Evolutionary conservation across 805 yeast genomes (phyloP).

Genomic region (Starmerella bombi): DNA sequence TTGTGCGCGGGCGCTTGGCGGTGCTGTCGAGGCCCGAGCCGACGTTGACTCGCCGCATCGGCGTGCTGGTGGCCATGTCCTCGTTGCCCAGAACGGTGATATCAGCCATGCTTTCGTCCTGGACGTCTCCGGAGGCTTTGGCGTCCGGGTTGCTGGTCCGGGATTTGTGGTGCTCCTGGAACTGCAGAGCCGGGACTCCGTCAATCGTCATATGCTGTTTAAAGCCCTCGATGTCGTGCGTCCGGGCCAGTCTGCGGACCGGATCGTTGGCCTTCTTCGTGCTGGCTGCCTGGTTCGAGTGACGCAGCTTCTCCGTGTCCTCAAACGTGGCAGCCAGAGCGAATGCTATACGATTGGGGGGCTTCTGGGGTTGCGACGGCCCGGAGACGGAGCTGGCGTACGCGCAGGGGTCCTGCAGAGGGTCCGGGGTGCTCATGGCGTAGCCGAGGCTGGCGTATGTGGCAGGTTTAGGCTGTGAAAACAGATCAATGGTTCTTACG

Average conservation of each 20-base stretch:
- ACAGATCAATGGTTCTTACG: conserved; percentile 18
- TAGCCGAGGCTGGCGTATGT: conserved; percentile 25
- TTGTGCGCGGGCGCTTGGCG: conserved; percentile 14
- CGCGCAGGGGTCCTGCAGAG: conserved; percentile 21
- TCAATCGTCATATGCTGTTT: conserved; percentile 4
- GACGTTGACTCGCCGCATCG: conserved; percentile 7
- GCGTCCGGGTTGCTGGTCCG: background rate
- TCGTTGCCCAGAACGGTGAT: background rate
- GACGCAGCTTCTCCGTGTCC: conserved; percentile 22
- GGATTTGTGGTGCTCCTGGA: conserved; percentile 6
- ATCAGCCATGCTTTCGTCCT: background rate
- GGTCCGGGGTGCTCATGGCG: conserved; percentile 14
- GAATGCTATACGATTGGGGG: conserved; percentile 19
- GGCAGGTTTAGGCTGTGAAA: conserved; percentile 19
- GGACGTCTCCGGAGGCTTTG: background rate
- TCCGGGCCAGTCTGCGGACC: conserved; percentile 4
- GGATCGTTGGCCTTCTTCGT: conserved; percentile 9
- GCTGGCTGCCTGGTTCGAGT: conserved; percentile 3
- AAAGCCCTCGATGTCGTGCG: conserved; percentile 5
- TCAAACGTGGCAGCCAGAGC: conserved; percentile 24
- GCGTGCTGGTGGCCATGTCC: conserved; percentile 5
- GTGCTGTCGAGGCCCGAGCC: conserved; percentile 8
- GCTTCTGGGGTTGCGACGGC: conserved; percentile 16
- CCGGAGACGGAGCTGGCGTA: conserved; percentile 21
- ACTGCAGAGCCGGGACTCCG: conserved; percentile 8